Evolutionary conservation across 78 protist species (phyloP), one percentile per base, ranked within the genome.

Genomic region (Speleostelium caveatum): DNA sequence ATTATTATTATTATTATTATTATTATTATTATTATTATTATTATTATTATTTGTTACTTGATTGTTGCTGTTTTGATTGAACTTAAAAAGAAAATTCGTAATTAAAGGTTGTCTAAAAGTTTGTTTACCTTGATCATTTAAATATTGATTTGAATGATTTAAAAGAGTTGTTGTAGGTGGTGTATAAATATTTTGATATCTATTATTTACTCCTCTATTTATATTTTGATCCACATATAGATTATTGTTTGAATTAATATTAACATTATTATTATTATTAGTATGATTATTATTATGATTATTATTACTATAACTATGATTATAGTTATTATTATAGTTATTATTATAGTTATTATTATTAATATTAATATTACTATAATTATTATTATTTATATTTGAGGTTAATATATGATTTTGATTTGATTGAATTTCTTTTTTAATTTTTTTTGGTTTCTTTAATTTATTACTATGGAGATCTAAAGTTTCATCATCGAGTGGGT

Each of bases 401-500:
- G n/a, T n/a, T n/a, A n/a, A n/a, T n/a, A n/a, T n/a, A n/a, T n/a
- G n/a, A n/a, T n/a, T n/a, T n/a, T n/a, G n/a, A n/a, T n/a, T n/a
- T n/a, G n/a, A n/a, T n/a, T n/a, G n/a, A n/a, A n/a, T n/a, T n/a
- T n/a, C n/a, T n/a, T 45, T 10, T 45, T 6, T 14, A 45, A 45
- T 68, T 22, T 49, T 68, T 36, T 39, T 49, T 49, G 12, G n/a
- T 53, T 73, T 58, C 12, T 38, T 67, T 28, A 1, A 12, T 59
- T 53, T 63, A 59, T 78, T 74, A 14, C 53, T 24, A 39, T 7
- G 2, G 5, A 1, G 6, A 17, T 72, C 63, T 19, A 33, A 41
- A 14, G 45, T 42, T 36, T 72, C 78, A 7, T 72, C 78, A 26
- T 56, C 73, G 2, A 42, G 74, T 21, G 55, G 68, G 10, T n/a